Conservation (phyloP, 345 rosid genomes). For the Eucalyptus globulus region DNA sequence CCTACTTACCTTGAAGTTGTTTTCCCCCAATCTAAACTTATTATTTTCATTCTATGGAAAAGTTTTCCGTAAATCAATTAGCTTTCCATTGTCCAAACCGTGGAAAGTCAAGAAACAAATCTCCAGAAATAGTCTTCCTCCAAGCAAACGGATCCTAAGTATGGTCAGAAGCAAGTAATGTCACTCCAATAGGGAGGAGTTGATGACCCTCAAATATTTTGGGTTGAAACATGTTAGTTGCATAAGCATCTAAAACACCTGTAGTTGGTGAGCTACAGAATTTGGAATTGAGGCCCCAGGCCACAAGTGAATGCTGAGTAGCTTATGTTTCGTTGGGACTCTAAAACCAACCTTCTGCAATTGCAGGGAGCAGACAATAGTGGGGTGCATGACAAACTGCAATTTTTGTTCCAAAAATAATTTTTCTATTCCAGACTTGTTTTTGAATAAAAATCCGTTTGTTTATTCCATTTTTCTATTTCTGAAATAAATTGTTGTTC, state of each 20-base stretch:
- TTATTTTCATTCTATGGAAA: background rate
- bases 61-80: background rate
- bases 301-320: background rate
- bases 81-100: background rate
- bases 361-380: background rate
- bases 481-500: fast-evolving
- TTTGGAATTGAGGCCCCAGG: background rate
- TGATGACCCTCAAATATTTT: background rate
- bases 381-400: too few species aligned
- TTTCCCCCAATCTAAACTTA: background rate
- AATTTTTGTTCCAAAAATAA: too few species aligned
- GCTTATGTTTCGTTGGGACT: background rate
- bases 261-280: background rate
- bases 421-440: fast-evolving
- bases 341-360: background rate
- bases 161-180: background rate
- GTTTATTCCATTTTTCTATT: too few species aligned
- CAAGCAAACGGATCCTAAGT: background rate
- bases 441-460: too few species aligned
- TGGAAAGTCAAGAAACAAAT: background rate
- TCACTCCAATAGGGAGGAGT: background rate
- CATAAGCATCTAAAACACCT: background rate
- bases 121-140: background rate
- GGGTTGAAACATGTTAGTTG: background rate
- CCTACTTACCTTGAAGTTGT: background rate